Conservation (phyloP, 2,329 filamentous ascomycete genomes). For the Fusarium xylarioides region DNA sequence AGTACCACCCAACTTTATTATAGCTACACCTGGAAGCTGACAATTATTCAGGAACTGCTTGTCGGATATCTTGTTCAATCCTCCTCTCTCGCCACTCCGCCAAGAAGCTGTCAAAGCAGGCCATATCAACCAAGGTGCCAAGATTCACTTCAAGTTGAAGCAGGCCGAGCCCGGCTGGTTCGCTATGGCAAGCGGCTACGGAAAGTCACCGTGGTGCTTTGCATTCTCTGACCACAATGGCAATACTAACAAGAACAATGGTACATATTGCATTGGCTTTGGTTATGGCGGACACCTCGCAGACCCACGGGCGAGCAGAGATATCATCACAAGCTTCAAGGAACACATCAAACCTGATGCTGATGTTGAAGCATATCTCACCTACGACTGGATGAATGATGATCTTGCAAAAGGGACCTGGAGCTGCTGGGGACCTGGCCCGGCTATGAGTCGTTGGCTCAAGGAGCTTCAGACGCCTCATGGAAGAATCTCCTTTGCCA, state of each 20-base stretch:
- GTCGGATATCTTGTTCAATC: not conserved
- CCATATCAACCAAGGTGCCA: constrained; percentile 20
- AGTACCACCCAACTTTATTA: not conserved
- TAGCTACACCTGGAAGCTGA: not conserved
- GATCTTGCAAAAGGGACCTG: constrained; percentile 18
- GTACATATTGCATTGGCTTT: constrained; percentile 33
- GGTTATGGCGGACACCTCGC: constrained; percentile 10
- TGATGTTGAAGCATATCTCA: constrained; percentile 24
- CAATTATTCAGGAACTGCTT: not conserved
- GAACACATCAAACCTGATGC: constrained; percentile 9
- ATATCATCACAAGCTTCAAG: constrained; percentile 10
- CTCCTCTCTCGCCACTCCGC: not conserved
- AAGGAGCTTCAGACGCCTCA: constrained; percentile 22
- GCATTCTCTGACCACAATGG: constrained; percentile 35
- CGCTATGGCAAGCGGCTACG: constrained; percentile 11
- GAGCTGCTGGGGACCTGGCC: constrained; percentile 30
- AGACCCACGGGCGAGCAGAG: not conserved
- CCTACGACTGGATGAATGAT: constrained; percentile 36
- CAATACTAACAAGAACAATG: not conserved
- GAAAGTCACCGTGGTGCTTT: constrained; percentile 13
- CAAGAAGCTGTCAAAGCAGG: constrained; percentile 13
- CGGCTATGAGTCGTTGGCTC: constrained; percentile 4
- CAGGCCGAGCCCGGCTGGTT: constrained; percentile 8
- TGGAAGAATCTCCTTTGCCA: constrained; percentile 31
- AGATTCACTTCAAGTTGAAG: constrained; percentile 22